Evolutionary conservation across 257 asterid species (phyloP), one percentile per base, ranked within the genome.

Genomic region (Rehmannia glutinosa): DNA sequence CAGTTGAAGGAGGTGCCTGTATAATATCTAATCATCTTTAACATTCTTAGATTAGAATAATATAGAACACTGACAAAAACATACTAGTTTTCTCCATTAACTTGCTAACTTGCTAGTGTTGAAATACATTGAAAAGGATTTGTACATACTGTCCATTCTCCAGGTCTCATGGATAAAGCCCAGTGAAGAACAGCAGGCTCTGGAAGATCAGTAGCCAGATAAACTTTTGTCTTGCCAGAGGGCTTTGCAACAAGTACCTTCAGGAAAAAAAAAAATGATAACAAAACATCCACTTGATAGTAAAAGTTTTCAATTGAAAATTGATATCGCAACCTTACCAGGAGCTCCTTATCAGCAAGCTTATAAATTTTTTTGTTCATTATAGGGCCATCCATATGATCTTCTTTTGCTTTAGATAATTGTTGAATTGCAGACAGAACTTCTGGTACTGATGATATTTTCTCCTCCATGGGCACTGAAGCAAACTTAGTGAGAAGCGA

Each of bases 151-250:
- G 73, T 43, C 99, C 99, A 94, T 77, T 91, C 96, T 68, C 98
- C 97, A 64, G 80, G 91, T 45, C 46, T 87, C 74, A 63, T 81
- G 75, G 99, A 88, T 73, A 94, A 76, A 69, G 95, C 97, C 99
- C 99, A 94, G 84, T 94, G 99, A 66, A 94, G 91, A 77, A 80
- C 83, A 75, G 76, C 77, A 50, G 96, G 91, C 62, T 87, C 90
- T 42, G 84, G 82, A 71, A 84, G 78, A 79, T 91, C 91, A 43
- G 99, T 91, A 41, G 93, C 97, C 64, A 94, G 80, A 81, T 77
- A 80, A 74, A 94, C 83, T 71, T 74, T 85, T 56, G 69, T 84
- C 87, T 81, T 83, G 56, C 85, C 81, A 21, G 86, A 76, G 58
- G 81, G 36, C 78, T 84, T 87, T 38, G 84, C 79, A 30, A 84